A percentile compares a stretch with the other conserved stretches of the same genome.
phyloP scores from a whole-genome alignment of 1,284 basidiomycete genomes.

The Peniophora sp. region DNA sequence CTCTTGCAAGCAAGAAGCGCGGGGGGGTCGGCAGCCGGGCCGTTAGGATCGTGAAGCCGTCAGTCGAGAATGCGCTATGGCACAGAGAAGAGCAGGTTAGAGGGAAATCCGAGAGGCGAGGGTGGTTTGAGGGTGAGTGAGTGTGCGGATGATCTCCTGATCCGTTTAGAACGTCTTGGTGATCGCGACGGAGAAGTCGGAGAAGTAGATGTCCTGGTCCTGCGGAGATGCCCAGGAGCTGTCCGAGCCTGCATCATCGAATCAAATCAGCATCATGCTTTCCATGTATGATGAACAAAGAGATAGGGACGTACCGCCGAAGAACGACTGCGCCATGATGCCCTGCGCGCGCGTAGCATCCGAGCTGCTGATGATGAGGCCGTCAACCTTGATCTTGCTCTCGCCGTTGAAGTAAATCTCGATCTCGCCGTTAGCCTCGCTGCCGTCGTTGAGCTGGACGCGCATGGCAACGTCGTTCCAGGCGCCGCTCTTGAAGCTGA shows the following conservation, averaged over 20 bases:
- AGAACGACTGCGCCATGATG: constrained; percentile 64
- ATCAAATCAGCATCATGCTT: background rate
- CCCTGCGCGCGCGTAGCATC: constrained; percentile 41
- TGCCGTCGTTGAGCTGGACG: constrained; percentile 56
- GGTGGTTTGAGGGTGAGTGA: too few relatives aligned
- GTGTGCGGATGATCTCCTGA: background rate
- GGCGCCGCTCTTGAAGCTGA: constrained; percentile 47
- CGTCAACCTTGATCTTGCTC: constrained; percentile 44
- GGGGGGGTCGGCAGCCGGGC: too few relatives aligned
- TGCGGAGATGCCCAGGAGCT: constrained; percentile 44
- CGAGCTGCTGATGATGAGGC: constrained; percentile 40
- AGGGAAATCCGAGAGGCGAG: too few relatives aligned
- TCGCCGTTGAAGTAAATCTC: constrained; percentile 53
- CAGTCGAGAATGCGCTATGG: too few relatives aligned
- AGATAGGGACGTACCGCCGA: constrained; percentile 39
- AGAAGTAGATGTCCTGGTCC: constrained; percentile 51
- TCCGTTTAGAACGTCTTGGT: constrained; percentile 37
- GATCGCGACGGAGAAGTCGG: constrained; percentile 58
- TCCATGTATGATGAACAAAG: background rate
- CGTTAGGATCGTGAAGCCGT: too few relatives aligned
- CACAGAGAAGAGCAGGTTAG: too few relatives aligned
- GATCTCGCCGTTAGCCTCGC: constrained; percentile 46
- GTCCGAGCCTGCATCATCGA: constrained; percentile 30
- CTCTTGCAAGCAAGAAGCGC: too few relatives aligned
- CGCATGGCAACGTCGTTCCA: constrained; percentile 60